Evolutionary conservation across 768 basidiomycete genomes (phyloP).

Genomic region (Hydnum rufescens): DNA sequence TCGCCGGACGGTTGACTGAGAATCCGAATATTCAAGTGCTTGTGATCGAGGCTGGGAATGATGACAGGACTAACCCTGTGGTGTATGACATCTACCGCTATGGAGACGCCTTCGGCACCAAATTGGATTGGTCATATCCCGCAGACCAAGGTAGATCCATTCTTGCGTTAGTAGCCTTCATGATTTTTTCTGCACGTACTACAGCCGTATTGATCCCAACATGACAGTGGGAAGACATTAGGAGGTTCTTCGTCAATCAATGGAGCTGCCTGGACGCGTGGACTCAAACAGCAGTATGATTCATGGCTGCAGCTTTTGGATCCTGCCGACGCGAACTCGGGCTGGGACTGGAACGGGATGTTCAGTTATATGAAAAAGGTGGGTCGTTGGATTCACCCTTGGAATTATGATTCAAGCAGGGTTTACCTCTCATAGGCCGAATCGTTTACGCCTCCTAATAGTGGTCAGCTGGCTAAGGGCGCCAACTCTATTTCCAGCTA

Average conservation of each 20-base stretch:
- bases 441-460: constrained; percentile 13
- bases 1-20: constrained; percentile 30
- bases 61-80: constrained; percentile 25
- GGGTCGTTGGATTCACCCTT: no score
- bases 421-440: no score
- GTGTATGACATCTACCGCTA: constrained; percentile 31
- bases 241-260: constrained; percentile 28
- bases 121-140: constrained; percentile 29
- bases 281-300: constrained; percentile 27
- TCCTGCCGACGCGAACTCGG: constrained; percentile 14
- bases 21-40: constrained; percentile 24
- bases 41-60: constrained; percentile 32
- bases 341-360: constrained; percentile 23
- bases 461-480: constrained; percentile 15
- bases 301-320: constrained; percentile 20
- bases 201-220: not conserved
- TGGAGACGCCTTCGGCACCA: constrained; percentile 24
- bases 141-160: constrained; percentile 6
- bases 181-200: not conserved
- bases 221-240: constrained; percentile 18
- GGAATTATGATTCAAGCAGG: no score
- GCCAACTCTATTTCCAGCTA: constrained; percentile 24
- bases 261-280: constrained; percentile 28
- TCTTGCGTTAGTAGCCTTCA: not conserved
- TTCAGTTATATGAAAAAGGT: constrained; percentile 21